Evolutionary conservation across 768 basidiomycete species (phyloP).

Genomic region (Cystobasidium onofrii): DNA sequence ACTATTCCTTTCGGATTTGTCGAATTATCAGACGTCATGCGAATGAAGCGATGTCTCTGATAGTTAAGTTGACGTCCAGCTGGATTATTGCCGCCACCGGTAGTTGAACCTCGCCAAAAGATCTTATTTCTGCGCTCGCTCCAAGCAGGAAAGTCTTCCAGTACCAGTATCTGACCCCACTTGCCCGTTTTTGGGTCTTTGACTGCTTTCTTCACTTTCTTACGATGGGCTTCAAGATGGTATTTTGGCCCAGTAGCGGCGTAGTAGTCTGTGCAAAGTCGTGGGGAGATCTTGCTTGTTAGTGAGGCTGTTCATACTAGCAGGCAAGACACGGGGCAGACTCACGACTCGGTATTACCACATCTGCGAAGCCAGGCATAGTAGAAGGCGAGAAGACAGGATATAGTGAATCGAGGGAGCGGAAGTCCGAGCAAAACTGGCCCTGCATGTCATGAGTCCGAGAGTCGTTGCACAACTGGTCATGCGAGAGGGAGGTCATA

Average conservation of each 20-base stretch:
- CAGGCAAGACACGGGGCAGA: neutral
- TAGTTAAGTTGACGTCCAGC: constrained; percentile 22
- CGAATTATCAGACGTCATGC: constrained; percentile 14
- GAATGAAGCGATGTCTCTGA: constrained; percentile 29
- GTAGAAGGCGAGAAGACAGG: constrained; percentile 29
- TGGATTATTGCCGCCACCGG: constrained; percentile 30
- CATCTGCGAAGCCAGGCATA: constrained; percentile 25
- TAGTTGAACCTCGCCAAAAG: constrained; percentile 28
- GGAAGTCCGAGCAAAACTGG: constrained; percentile 30
- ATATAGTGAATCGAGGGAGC: constrained; percentile 20
- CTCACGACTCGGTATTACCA: constrained; percentile 29
- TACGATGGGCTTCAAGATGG: constrained; percentile 22
- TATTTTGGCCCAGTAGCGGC: constrained; percentile 28
- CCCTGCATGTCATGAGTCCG: constrained; percentile 16
- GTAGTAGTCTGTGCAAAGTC: constrained; percentile 24
- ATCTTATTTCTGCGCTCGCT: constrained; percentile 20
- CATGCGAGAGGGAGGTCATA: constrained; percentile 16
- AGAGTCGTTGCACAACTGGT: constrained; percentile 27
- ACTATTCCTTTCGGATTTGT: neutral
- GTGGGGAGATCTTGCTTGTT: neutral
- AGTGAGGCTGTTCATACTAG: neutral
- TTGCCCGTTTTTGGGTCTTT: constrained; percentile 12
- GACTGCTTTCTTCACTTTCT: constrained; percentile 17
- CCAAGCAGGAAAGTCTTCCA: constrained; percentile 27
- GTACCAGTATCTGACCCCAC: neutral